phyloP scores from a whole-genome alignment of 257 asterid species.

The Leptodermis oblonga region DNA sequence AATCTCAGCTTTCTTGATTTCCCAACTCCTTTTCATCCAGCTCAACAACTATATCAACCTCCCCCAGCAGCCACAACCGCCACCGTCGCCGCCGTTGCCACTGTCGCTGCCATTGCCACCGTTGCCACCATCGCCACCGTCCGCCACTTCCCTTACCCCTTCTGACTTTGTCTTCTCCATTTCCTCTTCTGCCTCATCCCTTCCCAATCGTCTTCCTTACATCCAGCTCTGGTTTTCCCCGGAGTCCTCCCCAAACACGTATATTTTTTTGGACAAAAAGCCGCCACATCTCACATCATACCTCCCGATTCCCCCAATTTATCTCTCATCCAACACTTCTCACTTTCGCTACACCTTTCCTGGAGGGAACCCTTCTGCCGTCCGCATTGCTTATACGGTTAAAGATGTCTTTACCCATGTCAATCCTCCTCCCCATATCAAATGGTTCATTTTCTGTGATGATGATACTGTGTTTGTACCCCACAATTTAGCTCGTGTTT shows the following conservation, averaged over 20 bases:
- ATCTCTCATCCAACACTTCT: slow-evolving; percentile 44
- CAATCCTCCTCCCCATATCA: slow-evolving; percentile 28
- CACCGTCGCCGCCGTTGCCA: no score
- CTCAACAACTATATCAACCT: neutral
- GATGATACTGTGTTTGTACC: slow-evolving; percentile 65
- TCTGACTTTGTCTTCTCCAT: slow-evolving; percentile 50
- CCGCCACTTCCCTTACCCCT: slow-evolving; percentile 29
- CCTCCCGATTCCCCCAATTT: slow-evolving; percentile 31
- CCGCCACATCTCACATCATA: slow-evolving; percentile 18
- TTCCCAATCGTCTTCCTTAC: slow-evolving; percentile 49
- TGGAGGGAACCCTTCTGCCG: slow-evolving; percentile 40
- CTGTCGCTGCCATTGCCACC: no score
- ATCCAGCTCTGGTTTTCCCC: slow-evolving; percentile 65
- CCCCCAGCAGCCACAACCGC: neutral
- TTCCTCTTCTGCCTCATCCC: slow-evolving; percentile 57
- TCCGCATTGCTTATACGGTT: slow-evolving; percentile 62
- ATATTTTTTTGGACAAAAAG: slow-evolving; percentile 56
- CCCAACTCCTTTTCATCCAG: slow-evolving; percentile 2
- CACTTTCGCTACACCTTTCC: slow-evolving; percentile 35
- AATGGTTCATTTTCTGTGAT: slow-evolving; percentile 76
- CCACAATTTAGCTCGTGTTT: slow-evolving; percentile 49
- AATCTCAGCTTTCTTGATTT: slow-evolving; percentile 5
- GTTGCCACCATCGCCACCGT: slow-evolving; percentile 21
- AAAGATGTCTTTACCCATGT: slow-evolving; percentile 49
- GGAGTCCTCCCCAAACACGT: slow-evolving; percentile 47